phyloP scores from a whole-genome alignment of 345 rosid genomes.

The Theobroma cacao region DNA sequence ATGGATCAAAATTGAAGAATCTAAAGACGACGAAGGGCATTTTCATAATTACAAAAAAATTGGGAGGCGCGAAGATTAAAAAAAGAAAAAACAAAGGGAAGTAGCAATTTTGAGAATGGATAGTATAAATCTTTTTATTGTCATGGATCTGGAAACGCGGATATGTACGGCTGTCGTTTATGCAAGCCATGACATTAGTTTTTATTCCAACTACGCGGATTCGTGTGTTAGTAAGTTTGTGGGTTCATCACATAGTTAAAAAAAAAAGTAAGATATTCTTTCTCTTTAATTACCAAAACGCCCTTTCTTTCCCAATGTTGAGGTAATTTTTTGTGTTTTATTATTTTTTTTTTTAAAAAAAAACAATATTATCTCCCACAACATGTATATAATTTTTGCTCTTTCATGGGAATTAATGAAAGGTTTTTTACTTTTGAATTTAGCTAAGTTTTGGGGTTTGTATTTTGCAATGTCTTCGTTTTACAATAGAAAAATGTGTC shows the following conservation, averaged over 20 bases:
- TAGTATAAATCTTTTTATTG: background rate
- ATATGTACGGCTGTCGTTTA: slow-evolving; percentile 2
- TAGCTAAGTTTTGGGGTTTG: background rate
- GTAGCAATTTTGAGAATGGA: background rate
- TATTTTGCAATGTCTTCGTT: background rate
- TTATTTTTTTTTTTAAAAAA: background rate
- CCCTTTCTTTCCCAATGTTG: background rate
- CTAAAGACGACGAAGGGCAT: background rate
- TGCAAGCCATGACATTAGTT: slow-evolving; percentile 12
- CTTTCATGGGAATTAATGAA: background rate
- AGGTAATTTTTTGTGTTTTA: too few species aligned
- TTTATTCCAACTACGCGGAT: slow-evolving; percentile 22
- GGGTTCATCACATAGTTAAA: background rate
- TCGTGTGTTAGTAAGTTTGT: background rate
- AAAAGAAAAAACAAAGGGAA: background rate
- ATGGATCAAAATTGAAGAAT: background rate
- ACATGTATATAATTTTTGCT: background rate
- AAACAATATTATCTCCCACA: background rate
- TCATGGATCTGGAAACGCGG: background rate
- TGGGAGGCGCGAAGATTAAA: background rate
- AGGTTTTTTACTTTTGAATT: background rate
- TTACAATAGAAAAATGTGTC: background rate
- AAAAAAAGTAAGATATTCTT: background rate
- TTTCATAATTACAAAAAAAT: background rate
- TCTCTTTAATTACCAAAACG: background rate